phyloP scores from a whole-genome alignment of 345 rosid genomes.

The Eucalyptus curtisii region DNA sequence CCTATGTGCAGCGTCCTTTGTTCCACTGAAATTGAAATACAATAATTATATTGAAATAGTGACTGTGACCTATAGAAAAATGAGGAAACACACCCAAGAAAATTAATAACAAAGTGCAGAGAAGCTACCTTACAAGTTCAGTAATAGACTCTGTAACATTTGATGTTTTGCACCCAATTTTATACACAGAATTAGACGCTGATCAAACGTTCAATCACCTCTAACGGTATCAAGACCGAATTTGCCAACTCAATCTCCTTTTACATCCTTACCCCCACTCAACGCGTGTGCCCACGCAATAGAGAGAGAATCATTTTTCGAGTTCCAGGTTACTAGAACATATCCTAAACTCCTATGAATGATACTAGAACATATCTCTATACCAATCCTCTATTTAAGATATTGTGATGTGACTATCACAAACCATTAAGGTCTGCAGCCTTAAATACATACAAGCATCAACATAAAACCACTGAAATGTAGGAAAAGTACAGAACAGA shows the following conservation, averaged over 20 bases:
- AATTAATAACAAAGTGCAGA: neutral
- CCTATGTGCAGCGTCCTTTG: constrained; percentile 93
- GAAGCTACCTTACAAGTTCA: neutral
- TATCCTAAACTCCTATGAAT: neutral
- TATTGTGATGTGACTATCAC: neutral
- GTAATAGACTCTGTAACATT: neutral
- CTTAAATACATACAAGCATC: neutral
- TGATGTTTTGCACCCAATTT: neutral
- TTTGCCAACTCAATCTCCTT: neutral
- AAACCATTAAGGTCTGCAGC: neutral
- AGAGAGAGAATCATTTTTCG: neutral
- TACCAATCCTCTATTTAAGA: neutral
- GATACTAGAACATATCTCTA: neutral
- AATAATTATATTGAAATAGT: neutral
- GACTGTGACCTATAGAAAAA: neutral
- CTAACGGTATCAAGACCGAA: neutral
- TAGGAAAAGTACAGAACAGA: neutral
- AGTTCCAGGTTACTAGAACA: neutral
- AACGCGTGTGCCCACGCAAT: fast-evolving
- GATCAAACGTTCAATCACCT: neutral
- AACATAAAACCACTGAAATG: neutral
- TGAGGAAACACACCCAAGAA: neutral
- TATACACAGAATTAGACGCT: neutral
- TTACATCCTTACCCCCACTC: neutral
- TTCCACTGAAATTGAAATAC: constrained; percentile 52